A percentile compares a stretch with the other conserved stretches of the same genome.
phyloP scores from a whole-genome alignment of 805 yeast species.

The Myxozyma sirexii region DNA sequence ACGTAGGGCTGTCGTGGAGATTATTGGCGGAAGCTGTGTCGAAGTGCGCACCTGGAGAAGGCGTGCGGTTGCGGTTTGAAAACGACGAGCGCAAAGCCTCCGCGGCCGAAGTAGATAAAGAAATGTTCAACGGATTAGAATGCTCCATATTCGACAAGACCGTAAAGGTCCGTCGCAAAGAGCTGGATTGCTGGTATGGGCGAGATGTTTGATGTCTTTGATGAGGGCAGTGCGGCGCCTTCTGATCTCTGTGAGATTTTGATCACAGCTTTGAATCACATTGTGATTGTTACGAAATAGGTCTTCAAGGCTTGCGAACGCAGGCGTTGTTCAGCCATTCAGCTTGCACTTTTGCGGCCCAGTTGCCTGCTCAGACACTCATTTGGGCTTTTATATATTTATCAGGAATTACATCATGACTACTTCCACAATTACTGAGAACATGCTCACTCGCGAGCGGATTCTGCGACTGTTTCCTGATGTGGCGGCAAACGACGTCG shows the following conservation, averaged over 20 bases:
- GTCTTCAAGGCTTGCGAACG: too few relatives aligned
- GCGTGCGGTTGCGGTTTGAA: slow-evolving; percentile 4
- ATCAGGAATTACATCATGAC: background rate
- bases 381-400: background rate
- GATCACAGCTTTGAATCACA: background rate
- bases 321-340: background rate
- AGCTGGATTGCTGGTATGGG: background rate
- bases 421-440: slow-evolving; percentile 28
- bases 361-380: background rate
- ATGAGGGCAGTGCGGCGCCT: too few relatives aligned
- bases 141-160: background rate
- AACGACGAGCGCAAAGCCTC: background rate
- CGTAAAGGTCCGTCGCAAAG: slow-evolving; percentile 1
- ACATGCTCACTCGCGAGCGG: slow-evolving; percentile 48
- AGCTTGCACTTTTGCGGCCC: background rate
- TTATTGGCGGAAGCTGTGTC: too few relatives aligned
- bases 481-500: slow-evolving; percentile 53
- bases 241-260: too few relatives aligned
- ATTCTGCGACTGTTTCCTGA: slow-evolving; percentile 66
- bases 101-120: background rate
- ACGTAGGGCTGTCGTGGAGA: background rate
- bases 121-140: background rate
- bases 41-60: too few relatives aligned
- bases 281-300: background rate
- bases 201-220: too few relatives aligned